Conservation (phyloP, 2,329 filamentous ascomycete genomes). For the Ceratocystis ficicola region DNA sequence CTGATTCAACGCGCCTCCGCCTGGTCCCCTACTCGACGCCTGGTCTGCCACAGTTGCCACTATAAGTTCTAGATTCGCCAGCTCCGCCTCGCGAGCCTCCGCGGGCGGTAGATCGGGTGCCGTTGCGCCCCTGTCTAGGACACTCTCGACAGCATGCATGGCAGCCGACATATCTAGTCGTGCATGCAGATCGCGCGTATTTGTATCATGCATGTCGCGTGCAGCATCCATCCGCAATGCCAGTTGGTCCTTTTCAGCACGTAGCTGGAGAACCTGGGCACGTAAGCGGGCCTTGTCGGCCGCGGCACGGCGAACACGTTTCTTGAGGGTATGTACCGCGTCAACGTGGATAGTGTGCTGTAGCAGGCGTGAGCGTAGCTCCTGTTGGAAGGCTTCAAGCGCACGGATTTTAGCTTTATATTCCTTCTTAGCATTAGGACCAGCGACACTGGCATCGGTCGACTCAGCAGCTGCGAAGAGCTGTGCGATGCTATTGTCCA, state of each 20-base stretch:
- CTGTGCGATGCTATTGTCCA: constrained; percentile 39
- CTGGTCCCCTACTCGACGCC: constrained; percentile 38
- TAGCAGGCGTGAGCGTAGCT: constrained; percentile 43
- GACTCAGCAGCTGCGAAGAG: constrained; percentile 33
- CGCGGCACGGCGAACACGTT: constrained; percentile 45
- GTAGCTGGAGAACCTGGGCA: constrained; percentile 47
- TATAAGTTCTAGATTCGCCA: constrained; percentile 46
- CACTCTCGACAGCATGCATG: constrained; percentile 52
- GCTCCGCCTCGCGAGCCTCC: constrained; percentile 39
- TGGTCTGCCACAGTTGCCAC: constrained; percentile 44
- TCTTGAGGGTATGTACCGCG: constrained; percentile 44
- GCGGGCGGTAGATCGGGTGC: constrained; percentile 34
- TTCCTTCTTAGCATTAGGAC: constrained; percentile 36
- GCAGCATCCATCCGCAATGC: constrained; percentile 51
- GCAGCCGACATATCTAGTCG: constrained; percentile 44
- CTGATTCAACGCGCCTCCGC: constrained; percentile 43
- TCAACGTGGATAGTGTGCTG: constrained; percentile 51
- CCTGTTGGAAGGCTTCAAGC: constrained; percentile 46
- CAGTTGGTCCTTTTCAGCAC: constrained; percentile 49
- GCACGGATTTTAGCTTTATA: constrained; percentile 43
- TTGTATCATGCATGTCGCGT: constrained; percentile 46
- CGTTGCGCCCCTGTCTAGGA: constrained; percentile 39
- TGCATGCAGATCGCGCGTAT: constrained; percentile 31
- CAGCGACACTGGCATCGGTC: constrained; percentile 31
- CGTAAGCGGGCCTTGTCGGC: constrained; percentile 46